Evolutionary conservation across 495 filamentous ascomycete species (phyloP).

Genomic region (Penicillium nucicola): DNA sequence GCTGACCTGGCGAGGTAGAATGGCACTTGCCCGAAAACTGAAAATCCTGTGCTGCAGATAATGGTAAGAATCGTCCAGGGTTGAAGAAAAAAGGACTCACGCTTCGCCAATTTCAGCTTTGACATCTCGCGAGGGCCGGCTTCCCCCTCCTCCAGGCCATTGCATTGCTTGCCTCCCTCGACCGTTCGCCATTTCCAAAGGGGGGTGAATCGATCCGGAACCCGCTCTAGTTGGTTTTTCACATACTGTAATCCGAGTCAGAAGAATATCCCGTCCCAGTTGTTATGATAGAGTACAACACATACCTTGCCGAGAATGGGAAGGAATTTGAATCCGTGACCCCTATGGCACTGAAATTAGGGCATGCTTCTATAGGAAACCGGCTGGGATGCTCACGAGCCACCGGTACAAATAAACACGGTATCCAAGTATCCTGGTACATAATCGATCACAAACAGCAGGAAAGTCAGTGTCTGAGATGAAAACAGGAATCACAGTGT

Average conservation of each 20-base stretch:
- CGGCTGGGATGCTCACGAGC: slow-evolving; percentile 11
- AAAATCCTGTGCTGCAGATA: too few relatives aligned
- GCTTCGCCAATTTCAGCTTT: slow-evolving; percentile 10
- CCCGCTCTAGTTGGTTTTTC: slow-evolving; percentile 15
- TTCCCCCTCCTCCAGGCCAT: slow-evolving; percentile 15
- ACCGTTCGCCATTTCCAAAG: slow-evolving; percentile 16
- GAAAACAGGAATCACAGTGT: too few relatives aligned
- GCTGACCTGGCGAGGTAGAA: too few relatives aligned
- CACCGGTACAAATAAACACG: slow-evolving; percentile 13
- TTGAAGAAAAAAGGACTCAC: too few relatives aligned
- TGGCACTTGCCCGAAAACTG: too few relatives aligned
- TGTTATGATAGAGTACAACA: background rate
- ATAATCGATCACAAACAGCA: slow-evolving; percentile 16
- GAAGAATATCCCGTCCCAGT: background rate
- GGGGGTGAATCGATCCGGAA: slow-evolving; percentile 12
- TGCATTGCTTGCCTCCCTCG: slow-evolving; percentile 12
- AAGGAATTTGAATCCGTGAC: slow-evolving; percentile 17
- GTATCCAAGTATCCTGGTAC: slow-evolving; percentile 14
- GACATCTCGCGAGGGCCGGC: slow-evolving; percentile 16
- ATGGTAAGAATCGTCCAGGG: too few relatives aligned
- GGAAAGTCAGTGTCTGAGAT: too few relatives aligned
- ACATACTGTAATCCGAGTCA: slow-evolving; percentile 7
- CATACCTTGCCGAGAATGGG: slow-evolving; percentile 16
- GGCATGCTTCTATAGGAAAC: background rate
- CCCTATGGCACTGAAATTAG: background rate